Evolutionary conservation across 495 filamentous ascomycete species (phyloP).

Genomic region (Opeltia flavorubescens): DNA sequence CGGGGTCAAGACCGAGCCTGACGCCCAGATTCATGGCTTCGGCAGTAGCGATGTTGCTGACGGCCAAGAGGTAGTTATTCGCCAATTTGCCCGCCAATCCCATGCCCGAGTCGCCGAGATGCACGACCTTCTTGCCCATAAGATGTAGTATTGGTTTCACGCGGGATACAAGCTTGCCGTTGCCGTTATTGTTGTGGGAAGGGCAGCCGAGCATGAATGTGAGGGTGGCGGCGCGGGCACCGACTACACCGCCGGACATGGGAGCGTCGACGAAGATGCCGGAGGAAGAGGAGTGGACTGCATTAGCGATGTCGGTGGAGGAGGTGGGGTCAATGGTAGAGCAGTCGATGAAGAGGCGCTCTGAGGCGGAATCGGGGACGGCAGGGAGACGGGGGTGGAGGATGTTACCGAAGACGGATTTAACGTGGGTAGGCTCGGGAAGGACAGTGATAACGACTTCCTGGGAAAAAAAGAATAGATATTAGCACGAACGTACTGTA

Average conservation of each 20-base stretch:
- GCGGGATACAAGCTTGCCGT: slow-evolving; percentile 30
- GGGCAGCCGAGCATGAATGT: slow-evolving; percentile 67
- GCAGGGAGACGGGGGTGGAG: slow-evolving; percentile 22
- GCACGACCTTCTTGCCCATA: slow-evolving; percentile 61
- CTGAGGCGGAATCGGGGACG: slow-evolving; percentile 3
- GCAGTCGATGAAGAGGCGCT: slow-evolving; percentile 54
- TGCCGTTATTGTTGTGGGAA: slow-evolving; percentile 11
- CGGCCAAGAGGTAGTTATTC: slow-evolving; percentile 73
- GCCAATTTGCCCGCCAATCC: slow-evolving; percentile 66
- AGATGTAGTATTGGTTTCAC: slow-evolving; percentile 45
- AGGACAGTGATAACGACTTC: slow-evolving; percentile 67
- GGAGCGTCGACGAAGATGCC: slow-evolving; percentile 54
- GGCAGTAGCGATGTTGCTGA: slow-evolving; percentile 70
- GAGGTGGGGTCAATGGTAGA: slow-evolving; percentile 79
- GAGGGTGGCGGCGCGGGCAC: slow-evolving; percentile 52
- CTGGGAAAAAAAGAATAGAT: slow-evolving; percentile 28
- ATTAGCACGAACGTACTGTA: no score
- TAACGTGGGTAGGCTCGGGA: slow-evolving; percentile 68
- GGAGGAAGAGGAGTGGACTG: slow-evolving; percentile 29
- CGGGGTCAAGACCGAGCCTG: slow-evolving; percentile 57
- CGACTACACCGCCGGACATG: slow-evolving; percentile 62
- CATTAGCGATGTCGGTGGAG: slow-evolving; percentile 42
- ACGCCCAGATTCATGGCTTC: slow-evolving; percentile 80
- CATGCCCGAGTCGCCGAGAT: slow-evolving; percentile 58
- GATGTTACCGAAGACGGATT: slow-evolving; percentile 53